Conservation (phyloP, 23 red algal species). For the Gracilaria domingensis region DNA sequence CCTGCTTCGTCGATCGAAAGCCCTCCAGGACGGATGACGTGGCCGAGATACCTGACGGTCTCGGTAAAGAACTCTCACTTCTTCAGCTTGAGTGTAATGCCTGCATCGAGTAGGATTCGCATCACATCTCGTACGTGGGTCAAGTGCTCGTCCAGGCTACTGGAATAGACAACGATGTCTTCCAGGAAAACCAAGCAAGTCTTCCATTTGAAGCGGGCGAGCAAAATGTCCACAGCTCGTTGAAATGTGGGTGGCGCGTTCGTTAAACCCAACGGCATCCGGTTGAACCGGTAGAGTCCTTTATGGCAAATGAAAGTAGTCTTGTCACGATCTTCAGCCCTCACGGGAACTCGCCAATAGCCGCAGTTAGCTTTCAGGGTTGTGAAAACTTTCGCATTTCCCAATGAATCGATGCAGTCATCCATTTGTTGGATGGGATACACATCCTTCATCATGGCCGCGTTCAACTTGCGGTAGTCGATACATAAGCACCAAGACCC, state of each 20-base stretch:
- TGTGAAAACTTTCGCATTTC: background rate
- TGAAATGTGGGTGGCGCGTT: background rate
- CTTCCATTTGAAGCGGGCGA: background rate
- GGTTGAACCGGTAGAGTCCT: background rate
- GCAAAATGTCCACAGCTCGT: background rate
- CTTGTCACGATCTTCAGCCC: background rate
- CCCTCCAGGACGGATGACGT: background rate
- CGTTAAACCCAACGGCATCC: background rate
- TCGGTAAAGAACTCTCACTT: background rate
- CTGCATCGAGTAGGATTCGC: background rate
- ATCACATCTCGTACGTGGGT: background rate
- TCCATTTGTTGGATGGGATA: constrained; percentile 6
- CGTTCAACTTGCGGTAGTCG: background rate
- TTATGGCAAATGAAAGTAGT: background rate
- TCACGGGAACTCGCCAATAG: background rate
- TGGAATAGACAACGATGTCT: background rate
- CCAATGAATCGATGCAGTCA: constrained; percentile 5
- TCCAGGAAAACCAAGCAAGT: background rate
- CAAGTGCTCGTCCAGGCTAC: background rate
- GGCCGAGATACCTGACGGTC: background rate
- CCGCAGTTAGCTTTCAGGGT: background rate
- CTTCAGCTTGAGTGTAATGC: background rate
- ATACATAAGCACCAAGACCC: background rate
- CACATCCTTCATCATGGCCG: background rate
- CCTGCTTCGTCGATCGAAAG: background rate